Conservation (phyloP, 441 rosid species). For the Manihot esculenta region DNA sequence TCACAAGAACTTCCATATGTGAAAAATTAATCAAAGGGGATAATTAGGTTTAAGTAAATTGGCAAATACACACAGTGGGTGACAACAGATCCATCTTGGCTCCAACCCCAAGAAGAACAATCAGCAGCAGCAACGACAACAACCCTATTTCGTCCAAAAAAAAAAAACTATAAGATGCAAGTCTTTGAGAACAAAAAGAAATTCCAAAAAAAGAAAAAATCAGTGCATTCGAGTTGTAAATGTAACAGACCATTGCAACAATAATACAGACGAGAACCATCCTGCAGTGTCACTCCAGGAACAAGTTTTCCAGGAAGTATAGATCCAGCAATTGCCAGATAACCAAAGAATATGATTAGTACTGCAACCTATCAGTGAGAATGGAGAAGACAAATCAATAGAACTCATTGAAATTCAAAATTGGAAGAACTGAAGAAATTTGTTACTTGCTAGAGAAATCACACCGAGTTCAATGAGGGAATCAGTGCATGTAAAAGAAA, state of each 20-base stretch:
- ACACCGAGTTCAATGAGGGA: conserved; percentile 83
- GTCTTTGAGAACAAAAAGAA: background rate
- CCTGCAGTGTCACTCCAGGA: conserved; percentile 64
- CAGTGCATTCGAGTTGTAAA: background rate
- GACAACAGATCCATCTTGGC: conserved; percentile 55
- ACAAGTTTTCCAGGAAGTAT: conserved; percentile 67
- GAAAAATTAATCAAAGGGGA: background rate
- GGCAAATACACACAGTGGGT: conserved; percentile 50
- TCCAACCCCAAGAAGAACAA: conserved; percentile 60
- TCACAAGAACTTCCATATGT: background rate
- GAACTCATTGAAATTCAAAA: background rate
- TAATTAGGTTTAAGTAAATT: background rate
- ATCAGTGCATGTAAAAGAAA: conserved; percentile 39
- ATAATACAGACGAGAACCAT: conserved; percentile 67
- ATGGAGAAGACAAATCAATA: background rate
- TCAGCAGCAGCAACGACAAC: conserved; percentile 50
- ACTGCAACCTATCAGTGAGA: conserved; percentile 39
- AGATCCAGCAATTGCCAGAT: conserved; percentile 77
- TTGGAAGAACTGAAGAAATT: conserved; percentile 1
- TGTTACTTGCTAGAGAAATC: conserved; percentile 16
- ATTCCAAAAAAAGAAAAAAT: background rate
- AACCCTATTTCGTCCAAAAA: conserved; percentile 47
- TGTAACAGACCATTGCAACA: conserved; percentile 66
- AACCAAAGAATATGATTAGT: conserved; percentile 50
- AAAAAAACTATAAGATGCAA: background rate